Percentiles rank a stretch among this genome's conserved stretches.
phyloP scores from a whole-genome alignment of 768 basidiomycete genomes.

The Amanita subjunquillea region DNA sequence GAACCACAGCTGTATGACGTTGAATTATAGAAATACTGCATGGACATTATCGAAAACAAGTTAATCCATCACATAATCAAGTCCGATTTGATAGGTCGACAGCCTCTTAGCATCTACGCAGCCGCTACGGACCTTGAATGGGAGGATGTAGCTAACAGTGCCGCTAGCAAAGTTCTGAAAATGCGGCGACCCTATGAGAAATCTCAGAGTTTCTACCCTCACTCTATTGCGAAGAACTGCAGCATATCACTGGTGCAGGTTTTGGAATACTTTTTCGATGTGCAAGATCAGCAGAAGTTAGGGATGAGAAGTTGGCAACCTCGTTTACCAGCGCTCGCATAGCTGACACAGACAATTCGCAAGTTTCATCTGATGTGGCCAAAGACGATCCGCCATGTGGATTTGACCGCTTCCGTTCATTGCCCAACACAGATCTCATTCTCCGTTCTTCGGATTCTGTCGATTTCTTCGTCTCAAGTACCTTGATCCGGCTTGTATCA shows the following conservation, averaged over 20 bases:
- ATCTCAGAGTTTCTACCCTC: too few relatives aligned
- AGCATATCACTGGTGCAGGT: not conserved
- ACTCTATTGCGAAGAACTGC: not conserved
- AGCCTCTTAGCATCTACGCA: not conserved
- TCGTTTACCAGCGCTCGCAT: not conserved
- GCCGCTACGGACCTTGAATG: not conserved
- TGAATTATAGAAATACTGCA: conserved; percentile 1
- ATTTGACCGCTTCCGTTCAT: not conserved
- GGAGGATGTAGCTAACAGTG: not conserved
- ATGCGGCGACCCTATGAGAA: not conserved
- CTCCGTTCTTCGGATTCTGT: conserved; percentile 18
- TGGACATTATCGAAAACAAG: conserved; percentile 4
- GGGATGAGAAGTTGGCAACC: not conserved
- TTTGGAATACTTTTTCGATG: conserved; percentile 1
- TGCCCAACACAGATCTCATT: conserved; percentile 13
- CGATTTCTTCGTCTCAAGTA: conserved; percentile 13
- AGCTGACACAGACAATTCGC: not conserved
- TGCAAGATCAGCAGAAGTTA: not conserved
- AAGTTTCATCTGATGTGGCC: not conserved
- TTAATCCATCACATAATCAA: not conserved
- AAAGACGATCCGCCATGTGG: not conserved
- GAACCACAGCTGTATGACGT: not conserved
- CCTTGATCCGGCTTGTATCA: not conserved
- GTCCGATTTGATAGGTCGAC: not conserved
- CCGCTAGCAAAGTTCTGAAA: not conserved